Conservation (phyloP, 2,329 filamentous ascomycete genomes). For the Botrytis cinerea region DNA sequence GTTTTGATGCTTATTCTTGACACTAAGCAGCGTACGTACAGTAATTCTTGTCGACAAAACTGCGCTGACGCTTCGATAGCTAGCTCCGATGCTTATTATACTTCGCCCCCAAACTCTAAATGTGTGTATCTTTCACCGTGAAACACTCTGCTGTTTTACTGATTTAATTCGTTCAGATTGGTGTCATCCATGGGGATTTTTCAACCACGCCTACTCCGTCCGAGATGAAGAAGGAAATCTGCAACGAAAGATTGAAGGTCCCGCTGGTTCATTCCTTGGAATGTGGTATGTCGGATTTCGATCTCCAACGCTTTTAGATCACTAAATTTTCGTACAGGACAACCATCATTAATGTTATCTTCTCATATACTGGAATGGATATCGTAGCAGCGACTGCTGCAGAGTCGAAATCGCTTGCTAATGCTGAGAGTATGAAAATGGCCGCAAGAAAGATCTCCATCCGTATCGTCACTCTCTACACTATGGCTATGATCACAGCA, state of each 20-base stretch:
- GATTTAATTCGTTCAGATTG: conserved; percentile 36
- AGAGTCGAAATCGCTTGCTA: conserved; percentile 42
- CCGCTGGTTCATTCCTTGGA: conserved; percentile 44
- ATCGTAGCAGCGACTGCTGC: conserved; percentile 46
- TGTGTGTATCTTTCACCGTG: conserved; percentile 36
- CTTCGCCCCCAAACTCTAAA: conserved; percentile 42
- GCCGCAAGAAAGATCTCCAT: conserved; percentile 45
- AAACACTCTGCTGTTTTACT: not conserved
- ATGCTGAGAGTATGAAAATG: conserved; percentile 47
- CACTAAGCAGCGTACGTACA: conserved; percentile 42
- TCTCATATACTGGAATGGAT: conserved; percentile 40
- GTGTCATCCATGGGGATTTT: conserved; percentile 45
- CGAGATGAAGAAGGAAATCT: conserved; percentile 40
- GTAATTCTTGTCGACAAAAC: not conserved
- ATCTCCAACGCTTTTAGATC: not conserved
- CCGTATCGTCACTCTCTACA: conserved; percentile 42
- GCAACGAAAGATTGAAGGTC: conserved; percentile 41
- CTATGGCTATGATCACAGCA: conserved; percentile 35
- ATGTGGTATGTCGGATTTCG: conserved; percentile 42
- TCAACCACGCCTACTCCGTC: conserved; percentile 42
- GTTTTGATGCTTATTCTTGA: conserved; percentile 45
- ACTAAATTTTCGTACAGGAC: conserved; percentile 38
- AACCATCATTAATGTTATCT: conserved; percentile 44
- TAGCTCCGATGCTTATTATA: conserved; percentile 43
- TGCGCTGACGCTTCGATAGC: conserved; percentile 36